phyloP scores from a whole-genome alignment of 768 basidiomycete species.

The Trametes villosa region DNA sequence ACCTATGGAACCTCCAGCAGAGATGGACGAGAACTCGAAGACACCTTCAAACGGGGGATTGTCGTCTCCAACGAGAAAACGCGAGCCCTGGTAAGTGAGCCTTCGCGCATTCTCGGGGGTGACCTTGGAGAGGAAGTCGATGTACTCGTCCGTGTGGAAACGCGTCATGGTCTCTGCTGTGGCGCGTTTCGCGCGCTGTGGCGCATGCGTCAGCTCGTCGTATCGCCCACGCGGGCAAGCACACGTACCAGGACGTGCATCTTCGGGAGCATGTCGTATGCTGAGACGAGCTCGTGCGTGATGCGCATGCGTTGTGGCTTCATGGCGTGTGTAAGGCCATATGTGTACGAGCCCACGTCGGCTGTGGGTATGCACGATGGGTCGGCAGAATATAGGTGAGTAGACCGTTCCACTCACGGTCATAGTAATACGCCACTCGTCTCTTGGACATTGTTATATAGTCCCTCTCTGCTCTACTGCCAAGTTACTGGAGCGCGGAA shows the following conservation, averaged over 20 bases:
- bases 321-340: slow-evolving; percentile 91
- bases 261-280: slow-evolving; percentile 92
- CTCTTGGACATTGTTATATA: slow-evolving; percentile 60
- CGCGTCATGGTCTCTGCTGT: slow-evolving; percentile 66
- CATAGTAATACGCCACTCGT: slow-evolving; percentile 82
- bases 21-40: slow-evolving; percentile 96
- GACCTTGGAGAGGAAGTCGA: slow-evolving; percentile 87
- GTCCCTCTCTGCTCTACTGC: neutral
- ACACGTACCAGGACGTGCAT: slow-evolving; percentile 86
- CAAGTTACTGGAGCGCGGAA: too few species aligned
- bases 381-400: slow-evolving; percentile 1
- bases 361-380: slow-evolving; percentile 41
- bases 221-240: neutral
- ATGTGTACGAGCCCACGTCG: slow-evolving; percentile 77
- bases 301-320: slow-evolving; percentile 95
- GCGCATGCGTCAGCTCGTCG: neutral
- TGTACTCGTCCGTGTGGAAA: slow-evolving; percentile 98
- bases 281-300: slow-evolving; percentile 88
- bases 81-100: slow-evolving; percentile 79
- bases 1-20: slow-evolving; percentile 95
- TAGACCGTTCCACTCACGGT: slow-evolving; percentile 49
- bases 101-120: slow-evolving; percentile 91
- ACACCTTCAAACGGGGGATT: slow-evolving; percentile 96
- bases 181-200: slow-evolving; percentile 40
- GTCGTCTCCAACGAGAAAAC: slow-evolving; percentile 85